A percentile compares a stretch with the other conserved stretches of the same genome.
Conservation (phyloP, 257 asterid species). For the Solanum chaucha region DNA sequence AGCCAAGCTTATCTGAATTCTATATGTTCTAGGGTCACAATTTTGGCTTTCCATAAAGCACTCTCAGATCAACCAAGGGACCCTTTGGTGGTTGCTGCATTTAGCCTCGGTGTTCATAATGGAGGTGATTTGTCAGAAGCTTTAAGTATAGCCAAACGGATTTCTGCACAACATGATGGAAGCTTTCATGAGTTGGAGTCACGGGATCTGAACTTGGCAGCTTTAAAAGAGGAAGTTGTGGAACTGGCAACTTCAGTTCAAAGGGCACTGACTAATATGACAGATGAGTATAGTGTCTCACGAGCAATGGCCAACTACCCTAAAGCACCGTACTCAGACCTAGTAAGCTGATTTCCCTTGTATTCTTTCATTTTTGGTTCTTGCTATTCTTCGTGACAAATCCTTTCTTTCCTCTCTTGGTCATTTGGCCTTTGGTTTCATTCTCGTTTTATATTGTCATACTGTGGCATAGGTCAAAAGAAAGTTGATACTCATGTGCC, state of each 20-base stretch:
- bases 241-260: conserved; percentile 51
- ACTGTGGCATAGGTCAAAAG: not conserved
- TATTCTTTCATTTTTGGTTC: not conserved
- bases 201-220: conserved; percentile 17
- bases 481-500: not conserved
- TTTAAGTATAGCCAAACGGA: conserved; percentile 41
- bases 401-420: not conserved
- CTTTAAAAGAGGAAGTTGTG: conserved; percentile 33
- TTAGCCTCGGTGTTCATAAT: conserved; percentile 67
- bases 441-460: not conserved
- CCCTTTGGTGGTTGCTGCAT: conserved; percentile 66
- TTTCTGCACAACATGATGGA: conserved; percentile 36
- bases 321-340: conserved; percentile 72
- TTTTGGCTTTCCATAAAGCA: conserved; percentile 80
- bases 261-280: conserved; percentile 43
- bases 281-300: conserved; percentile 59
- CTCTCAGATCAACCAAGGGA: conserved; percentile 59
- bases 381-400: not conserved
- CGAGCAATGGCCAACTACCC: conserved; percentile 79
- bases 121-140: conserved; percentile 84
- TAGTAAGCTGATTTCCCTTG: conserved; percentile 34
- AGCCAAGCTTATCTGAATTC: conserved; percentile 1
- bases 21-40: conserved; percentile 55
- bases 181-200: conserved; percentile 51
- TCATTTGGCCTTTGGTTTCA: not conserved